Base-by-base conservation (phyloP, 2,329 filamentous ascomycete species). In the Phyllosticta citribraziliensis region DNA sequence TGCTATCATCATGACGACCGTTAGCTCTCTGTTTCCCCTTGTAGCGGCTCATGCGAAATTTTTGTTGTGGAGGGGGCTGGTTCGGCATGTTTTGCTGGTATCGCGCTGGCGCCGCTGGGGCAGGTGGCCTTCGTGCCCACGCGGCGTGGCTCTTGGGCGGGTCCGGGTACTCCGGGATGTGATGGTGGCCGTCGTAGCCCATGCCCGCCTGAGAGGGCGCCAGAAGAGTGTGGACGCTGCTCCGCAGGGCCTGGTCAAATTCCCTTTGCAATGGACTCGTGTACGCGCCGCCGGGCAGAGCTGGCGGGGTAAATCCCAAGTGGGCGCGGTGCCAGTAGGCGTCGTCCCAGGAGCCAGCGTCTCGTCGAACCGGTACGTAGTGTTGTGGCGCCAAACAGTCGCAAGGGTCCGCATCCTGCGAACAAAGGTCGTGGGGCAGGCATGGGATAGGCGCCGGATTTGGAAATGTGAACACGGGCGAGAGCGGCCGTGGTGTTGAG, bases 391-490 rank as follows among this genome's bases (percentile, higher is more conserved):
- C 66, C 40, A 63, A 60, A 22, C 52, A 58, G 51, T 68, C 67
- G 52, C 66, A 56, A 2, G 64, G 55, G 35, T 66, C 65, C 66
- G 67, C 62, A n/a, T 55, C 60, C 9, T 54, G 50, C 3, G 11
- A 19, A 19, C 20, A 24, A 17, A 19, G 24, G 47, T 8, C 40
- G 40, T 47, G n/a, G 19, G 40, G 40, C 2, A 47, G n/a, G n/a
- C 47, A 55, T 19, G 62, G 58, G 40, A 9, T 52, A 17, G 57
- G 47, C 12, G 53, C 51, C 35, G 72, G 74, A 67, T 76, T 70
- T 66, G 74, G 72, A 65, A 75, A 73, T 66, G 73, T 74, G 67
- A 76, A 73, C 67, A 78, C 71, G 55, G 75, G 74, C 62, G 74
- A 74, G 66, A 79, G 69, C 60, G 74, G 66, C 60, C 71, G 70